phyloP scores from a whole-genome alignment of 2,329 filamentous ascomycete species.

The Monilinia aucupariae region DNA sequence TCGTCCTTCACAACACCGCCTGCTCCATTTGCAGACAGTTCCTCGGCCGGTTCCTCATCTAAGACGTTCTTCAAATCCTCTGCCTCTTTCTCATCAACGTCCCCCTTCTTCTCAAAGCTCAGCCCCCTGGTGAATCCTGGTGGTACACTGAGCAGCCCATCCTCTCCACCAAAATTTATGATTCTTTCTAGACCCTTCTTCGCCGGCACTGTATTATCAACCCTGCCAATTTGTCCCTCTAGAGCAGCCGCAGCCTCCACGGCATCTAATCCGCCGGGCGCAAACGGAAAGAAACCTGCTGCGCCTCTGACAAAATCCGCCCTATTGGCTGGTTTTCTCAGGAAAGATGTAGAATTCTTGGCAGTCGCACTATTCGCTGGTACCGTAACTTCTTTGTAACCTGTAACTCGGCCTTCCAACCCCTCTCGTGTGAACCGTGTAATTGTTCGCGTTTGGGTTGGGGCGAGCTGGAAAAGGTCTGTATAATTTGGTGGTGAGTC shows the following conservation, averaged over 20 bases:
- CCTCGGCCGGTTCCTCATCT: constrained; percentile 14
- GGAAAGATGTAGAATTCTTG: constrained; percentile 88
- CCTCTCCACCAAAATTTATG: constrained; percentile 73
- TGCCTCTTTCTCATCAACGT: constrained; percentile 48
- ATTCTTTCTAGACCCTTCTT: constrained; percentile 69
- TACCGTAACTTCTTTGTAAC: constrained; percentile 90
- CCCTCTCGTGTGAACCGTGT: constrained; percentile 89
- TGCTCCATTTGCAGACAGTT: constrained; percentile 30
- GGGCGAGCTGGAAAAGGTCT: constrained; percentile 80
- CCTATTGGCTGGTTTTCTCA: constrained; percentile 77
- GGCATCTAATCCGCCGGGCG: constrained; percentile 80
- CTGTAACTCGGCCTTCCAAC: constrained; percentile 84
- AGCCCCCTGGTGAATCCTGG: constrained; percentile 79
- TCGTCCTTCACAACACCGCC: constrained; percentile 33
- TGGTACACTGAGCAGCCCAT: constrained; percentile 71
- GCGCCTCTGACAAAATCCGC: constrained; percentile 91
- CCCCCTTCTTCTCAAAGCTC: constrained; percentile 57
- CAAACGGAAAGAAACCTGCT: constrained; percentile 90
- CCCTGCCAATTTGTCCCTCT: constrained; percentile 66
- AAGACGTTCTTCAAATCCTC: constrained; percentile 23
- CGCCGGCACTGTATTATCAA: constrained; percentile 41
- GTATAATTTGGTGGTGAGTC: constrained; percentile 73
- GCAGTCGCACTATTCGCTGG: constrained; percentile 84
- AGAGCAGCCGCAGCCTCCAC: constrained; percentile 80
- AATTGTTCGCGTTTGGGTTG: constrained; percentile 90